A percentile compares a stretch with the other conserved stretches of the same genome.
Conservation (phyloP, 768 basidiomycete species). For the Kwoniella dejecticola region DNA sequence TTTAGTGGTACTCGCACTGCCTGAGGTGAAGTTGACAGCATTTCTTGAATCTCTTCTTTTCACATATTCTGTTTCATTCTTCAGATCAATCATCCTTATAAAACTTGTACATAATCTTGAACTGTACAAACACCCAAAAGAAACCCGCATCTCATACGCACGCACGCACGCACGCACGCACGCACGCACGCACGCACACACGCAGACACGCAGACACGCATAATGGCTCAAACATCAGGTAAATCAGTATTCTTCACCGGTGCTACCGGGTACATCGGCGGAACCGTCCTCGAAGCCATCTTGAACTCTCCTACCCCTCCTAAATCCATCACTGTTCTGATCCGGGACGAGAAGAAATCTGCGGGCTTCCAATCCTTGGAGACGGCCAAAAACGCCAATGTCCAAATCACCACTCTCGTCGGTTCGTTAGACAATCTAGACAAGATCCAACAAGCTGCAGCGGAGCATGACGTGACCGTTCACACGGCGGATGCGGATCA, state of each 20-base stretch:
- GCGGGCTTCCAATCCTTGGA: conserved; percentile 34
- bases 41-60: neutral
- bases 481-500: conserved; percentile 51
- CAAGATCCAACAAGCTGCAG: conserved; percentile 38
- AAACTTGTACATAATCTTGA: neutral
- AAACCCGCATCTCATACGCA: too few species aligned
- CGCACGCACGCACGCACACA: too few species aligned
- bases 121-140: neutral
- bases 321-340: conserved; percentile 38
- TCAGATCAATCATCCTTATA: neutral
- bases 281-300: conserved; percentile 14
- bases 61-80: neutral
- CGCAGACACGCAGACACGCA: neutral
- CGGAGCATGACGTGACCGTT: conserved; percentile 45
- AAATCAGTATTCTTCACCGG: conserved; percentile 27
- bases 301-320: conserved; percentile 30
- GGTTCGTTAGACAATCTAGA: conserved; percentile 46
- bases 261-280: conserved; percentile 26
- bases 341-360: conserved; percentile 40
- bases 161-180: too few species aligned
- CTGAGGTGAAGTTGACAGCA: too few species aligned
- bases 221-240: conserved; percentile 17
- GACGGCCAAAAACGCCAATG: conserved; percentile 20
- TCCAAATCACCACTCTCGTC: conserved; percentile 33
- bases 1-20: too few species aligned